These are phyloP conservation scores for Omphalotus guepiniiformis DNA, from an alignment of 768 basidiomycete species.

Conservation along the genomic window DNA sequence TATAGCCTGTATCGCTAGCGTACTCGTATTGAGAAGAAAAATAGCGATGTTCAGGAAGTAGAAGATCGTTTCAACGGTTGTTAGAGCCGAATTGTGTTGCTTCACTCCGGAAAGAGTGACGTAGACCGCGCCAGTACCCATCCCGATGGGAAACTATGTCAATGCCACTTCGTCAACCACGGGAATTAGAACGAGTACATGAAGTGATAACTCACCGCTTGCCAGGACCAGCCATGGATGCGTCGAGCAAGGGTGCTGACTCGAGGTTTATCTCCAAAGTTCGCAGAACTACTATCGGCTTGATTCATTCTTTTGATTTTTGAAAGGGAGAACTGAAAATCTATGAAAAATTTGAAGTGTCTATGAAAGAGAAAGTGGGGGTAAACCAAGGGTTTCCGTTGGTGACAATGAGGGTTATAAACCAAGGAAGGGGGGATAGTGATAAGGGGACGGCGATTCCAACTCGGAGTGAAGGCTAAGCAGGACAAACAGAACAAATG, in stretches of 20 bases:
- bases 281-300: no score
- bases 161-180: not conserved
- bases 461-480: no score
- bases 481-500: no score
- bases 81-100: constrained; percentile 27
- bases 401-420: no score
- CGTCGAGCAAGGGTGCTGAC: constrained; percentile 35
- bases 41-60: constrained; percentile 43
- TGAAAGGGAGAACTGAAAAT: no score
- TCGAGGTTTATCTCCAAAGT: constrained; percentile 8
- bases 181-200: not conserved
- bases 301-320: no score
- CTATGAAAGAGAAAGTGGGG: no score
- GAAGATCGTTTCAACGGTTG: constrained; percentile 36
- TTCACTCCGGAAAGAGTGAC: constrained; percentile 41
- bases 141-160: constrained; percentile 42
- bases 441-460: no score
- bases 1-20: constrained; percentile 39
- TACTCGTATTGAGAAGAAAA: constrained; percentile 38
- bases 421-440: no score
- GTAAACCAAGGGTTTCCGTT: no score
- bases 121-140: constrained; percentile 48
- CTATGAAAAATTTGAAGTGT: no score
- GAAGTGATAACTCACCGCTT: constrained; percentile 32
- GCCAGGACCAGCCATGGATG: constrained; percentile 51